Conservation (phyloP, 2,329 filamentous ascomycete species). For the Podosphaera leucotricha region DNA sequence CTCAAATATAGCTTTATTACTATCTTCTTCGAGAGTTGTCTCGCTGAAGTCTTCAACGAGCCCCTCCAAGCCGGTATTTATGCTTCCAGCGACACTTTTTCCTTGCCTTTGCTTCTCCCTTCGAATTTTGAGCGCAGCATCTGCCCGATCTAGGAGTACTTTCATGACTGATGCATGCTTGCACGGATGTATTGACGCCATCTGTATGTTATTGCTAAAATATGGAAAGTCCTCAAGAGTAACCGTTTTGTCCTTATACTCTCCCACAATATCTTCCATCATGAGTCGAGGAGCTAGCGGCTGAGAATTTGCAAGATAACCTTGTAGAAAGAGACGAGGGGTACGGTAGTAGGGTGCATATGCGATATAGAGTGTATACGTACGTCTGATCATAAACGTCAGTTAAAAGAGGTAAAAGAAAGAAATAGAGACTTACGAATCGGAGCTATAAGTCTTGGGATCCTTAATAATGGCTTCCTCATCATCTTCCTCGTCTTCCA, state of each 20-base stretch:
- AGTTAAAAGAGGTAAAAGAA: neutral
- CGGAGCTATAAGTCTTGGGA: conserved; percentile 17
- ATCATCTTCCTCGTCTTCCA: conserved; percentile 89
- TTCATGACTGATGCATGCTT: conserved; percentile 98
- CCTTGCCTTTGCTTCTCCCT: conserved; percentile 53
- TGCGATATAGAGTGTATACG: conserved; percentile 97
- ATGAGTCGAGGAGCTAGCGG: conserved; percentile 64
- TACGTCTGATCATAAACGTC: conserved; percentile 45
- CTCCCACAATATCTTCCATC: conserved; percentile 93
- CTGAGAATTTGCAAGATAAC: conserved; percentile 58
- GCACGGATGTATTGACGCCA: conserved; percentile 91
- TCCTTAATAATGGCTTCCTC: conserved; percentile 91
- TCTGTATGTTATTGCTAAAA: conserved; percentile 77
- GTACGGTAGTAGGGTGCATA: conserved; percentile 95
- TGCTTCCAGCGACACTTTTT: conserved; percentile 22
- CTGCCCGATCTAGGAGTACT: conserved; percentile 78
- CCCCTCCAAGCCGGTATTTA: conserved; percentile 49
- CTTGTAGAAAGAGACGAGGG: conserved; percentile 81
- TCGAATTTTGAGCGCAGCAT: conserved; percentile 74
- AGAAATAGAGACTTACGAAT: conserved; percentile 10
- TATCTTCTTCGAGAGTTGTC: conserved; percentile 32
- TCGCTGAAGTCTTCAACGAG: conserved; percentile 60
- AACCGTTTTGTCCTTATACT: conserved; percentile 97
- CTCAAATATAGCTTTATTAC: conserved; percentile 13
- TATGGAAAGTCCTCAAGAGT: conserved; percentile 95